These are phyloP conservation scores for Durusdinium trenchii DNA, from an alignment of 73 alveolate species.

Conservation along the genomic window DNA sequence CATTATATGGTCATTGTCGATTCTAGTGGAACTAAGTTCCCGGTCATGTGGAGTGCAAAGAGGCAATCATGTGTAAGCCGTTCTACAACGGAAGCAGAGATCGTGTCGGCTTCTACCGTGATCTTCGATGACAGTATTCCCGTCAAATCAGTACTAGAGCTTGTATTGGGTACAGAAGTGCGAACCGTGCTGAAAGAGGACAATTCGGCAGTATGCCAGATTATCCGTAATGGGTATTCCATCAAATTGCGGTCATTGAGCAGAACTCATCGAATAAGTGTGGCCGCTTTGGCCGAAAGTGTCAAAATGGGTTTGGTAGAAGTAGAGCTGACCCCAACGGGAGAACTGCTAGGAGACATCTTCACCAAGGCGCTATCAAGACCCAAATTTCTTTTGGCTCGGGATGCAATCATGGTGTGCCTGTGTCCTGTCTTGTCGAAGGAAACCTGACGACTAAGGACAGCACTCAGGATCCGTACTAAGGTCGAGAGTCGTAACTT, in stretches of 20 bases:
- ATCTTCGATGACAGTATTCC: not conserved
- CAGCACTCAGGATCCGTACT: too few species aligned
- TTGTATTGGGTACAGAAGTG: not conserved
- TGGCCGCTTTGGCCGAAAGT: not conserved
- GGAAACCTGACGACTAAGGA: too few species aligned
- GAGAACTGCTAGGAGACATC: not conserved
- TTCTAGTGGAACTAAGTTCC: not conserved
- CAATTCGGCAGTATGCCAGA: not conserved
- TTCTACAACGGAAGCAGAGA: slow-evolving; percentile 18
- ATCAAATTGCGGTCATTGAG: not conserved
- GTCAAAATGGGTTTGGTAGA: not conserved
- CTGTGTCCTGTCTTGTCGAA: too few species aligned
- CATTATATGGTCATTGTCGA: not conserved
- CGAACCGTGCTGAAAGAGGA: not conserved
- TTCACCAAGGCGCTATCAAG: not conserved
- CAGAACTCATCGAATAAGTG: not conserved
- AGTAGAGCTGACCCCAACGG: not conserved
- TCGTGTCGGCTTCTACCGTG: not conserved
- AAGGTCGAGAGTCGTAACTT: too few species aligned
- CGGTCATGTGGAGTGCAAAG: not conserved
- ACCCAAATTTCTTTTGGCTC: not conserved
- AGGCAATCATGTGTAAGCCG: not conserved
- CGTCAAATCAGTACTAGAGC: not conserved
- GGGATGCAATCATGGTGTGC: not conserved
- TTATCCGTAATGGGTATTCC: not conserved